Evolutionary conservation across 176 grass and related monocot species (phyloP), one percentile per base, ranked within the genome.

Genomic region (Cenchrus purpureus): DNA sequence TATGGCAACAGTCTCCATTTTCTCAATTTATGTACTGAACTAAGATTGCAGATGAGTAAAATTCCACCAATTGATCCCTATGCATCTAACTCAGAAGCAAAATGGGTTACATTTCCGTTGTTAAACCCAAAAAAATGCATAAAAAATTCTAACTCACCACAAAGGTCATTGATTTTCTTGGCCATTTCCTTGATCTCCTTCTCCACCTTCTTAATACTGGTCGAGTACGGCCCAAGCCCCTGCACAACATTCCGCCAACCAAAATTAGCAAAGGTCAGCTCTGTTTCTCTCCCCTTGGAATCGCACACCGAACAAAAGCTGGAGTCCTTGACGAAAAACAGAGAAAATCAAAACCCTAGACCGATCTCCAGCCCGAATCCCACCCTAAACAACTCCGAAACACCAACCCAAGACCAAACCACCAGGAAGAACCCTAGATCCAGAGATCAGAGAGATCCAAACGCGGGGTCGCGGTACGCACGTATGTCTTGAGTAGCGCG

Each of bases 171-270:
- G 20, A 98, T 94, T 22, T 89, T 93, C 85, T 98, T 98, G 16
- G 91, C 87, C 82, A 91, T 80, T 11, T 95, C 95, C 57, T 98
- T 98, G 32, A 98, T 98, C 76, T 98, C 95, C 89, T 98, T 98
- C 85, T 98, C 95, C 0, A 73, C 91, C 76, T 86, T 92, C 89
- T 98, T 95, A 9, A 95, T 95, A 79, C 82, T 98, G 31, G 81
- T 87, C 50, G 95, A 98, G 85, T 98, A 98, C 11, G 95, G 95
- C 20, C 92, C 92, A 58, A 98, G 85, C 12, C 95, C 95, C 95
- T 98, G 82, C 76, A 87, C 44, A 64, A 55, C 46, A 84, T 46
- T 53, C 31, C 81, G 16, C 5, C n/a, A 76, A 50, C 64, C 56
- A 76, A 31, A 71, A 78, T 72, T 34, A 90, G 82, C 52, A 79